Evolutionary conservation across 495 filamentous ascomycete genomes (phyloP).

Genomic region (Arthonia radiata): DNA sequence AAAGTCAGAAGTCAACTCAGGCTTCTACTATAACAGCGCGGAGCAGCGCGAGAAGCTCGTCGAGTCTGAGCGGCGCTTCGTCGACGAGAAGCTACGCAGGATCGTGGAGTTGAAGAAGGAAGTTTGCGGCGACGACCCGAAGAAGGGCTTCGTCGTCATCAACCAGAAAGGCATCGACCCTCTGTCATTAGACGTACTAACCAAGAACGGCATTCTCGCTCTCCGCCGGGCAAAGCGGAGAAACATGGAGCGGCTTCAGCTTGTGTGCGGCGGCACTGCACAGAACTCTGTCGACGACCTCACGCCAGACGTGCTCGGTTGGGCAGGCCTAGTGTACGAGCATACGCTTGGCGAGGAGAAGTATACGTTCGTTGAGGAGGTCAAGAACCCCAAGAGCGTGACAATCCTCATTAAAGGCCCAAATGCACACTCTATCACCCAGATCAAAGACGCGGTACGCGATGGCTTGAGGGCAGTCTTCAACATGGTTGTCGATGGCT

Average conservation of each 20-base stretch:
- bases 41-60: slow-evolving; percentile 94
- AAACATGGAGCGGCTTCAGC: slow-evolving; percentile 95
- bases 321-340: slow-evolving; percentile 92
- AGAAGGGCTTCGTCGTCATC: slow-evolving; percentile 92
- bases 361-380: slow-evolving; percentile 94
- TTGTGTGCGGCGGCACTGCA: slow-evolving; percentile 71
- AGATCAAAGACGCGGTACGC: slow-evolving; percentile 91
- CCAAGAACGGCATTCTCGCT: slow-evolving; percentile 93
- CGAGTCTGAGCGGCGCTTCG: slow-evolving; percentile 84
- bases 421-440: slow-evolving; percentile 84
- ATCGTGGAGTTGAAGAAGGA: slow-evolving; percentile 97
- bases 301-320: slow-evolving; percentile 68
- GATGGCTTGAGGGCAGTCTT: slow-evolving; percentile 88
- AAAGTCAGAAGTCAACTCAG: slow-evolving; percentile 96
- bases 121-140: slow-evolving; percentile 80
- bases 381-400: slow-evolving; percentile 97
- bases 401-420: slow-evolving; percentile 95
- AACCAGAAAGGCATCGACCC: slow-evolving; percentile 99
- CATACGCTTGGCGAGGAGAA: slow-evolving; percentile 97
- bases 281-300: slow-evolving; percentile 95
- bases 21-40: slow-evolving; percentile 95
- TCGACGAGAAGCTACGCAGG: slow-evolving; percentile 90
- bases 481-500: slow-evolving; percentile 94
- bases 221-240: slow-evolving; percentile 83
- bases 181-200: slow-evolving; percentile 75